A percentile compares a stretch with the other conserved stretches of the same genome.
These are phyloP conservation scores for Triangularia verruculosa DNA, from an alignment of 2,329 filamentous ascomycete genomes.

Conservation along the genomic window DNA sequence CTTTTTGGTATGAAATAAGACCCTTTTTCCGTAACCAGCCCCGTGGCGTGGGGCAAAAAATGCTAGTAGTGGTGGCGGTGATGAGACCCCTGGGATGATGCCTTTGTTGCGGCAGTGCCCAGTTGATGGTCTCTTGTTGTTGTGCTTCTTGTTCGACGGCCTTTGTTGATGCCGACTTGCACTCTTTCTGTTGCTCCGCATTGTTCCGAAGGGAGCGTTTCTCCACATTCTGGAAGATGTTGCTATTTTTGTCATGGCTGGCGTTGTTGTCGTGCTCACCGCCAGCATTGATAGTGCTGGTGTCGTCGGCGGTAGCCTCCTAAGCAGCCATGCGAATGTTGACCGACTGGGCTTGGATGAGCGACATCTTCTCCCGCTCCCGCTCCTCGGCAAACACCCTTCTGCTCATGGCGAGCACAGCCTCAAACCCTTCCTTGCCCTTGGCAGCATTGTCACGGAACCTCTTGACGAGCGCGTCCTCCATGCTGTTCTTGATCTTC, in stretches of 20 bases:
- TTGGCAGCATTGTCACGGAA: conserved; percentile 90
- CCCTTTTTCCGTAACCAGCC: conserved; percentile 4
- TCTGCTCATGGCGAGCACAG: conserved; percentile 88
- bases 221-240: neutral
- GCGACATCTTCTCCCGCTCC: conserved; percentile 51
- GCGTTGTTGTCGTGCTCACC: neutral
- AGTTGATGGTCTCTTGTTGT: neutral
- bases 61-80: neutral
- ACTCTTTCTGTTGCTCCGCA: neutral
- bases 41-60: neutral
- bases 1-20: conserved; percentile 5
- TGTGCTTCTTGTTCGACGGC: neutral
- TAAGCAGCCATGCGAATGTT: conserved; percentile 30
- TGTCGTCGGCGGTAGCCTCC: neutral
- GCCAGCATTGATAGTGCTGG: neutral
- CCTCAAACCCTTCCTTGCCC: conserved; percentile 92
- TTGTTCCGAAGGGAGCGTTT: neutral
- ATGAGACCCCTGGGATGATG: neutral
- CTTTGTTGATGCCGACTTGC: neutral
- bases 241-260: neutral
- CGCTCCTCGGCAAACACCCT: conserved; percentile 88
- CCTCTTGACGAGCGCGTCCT: conserved; percentile 82
- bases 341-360: conserved; percentile 31
- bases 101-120: neutral
- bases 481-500: conserved; percentile 92